phyloP scores from a whole-genome alignment of 106 monocot genomes.

The Platanthera guangdongensis region DNA sequence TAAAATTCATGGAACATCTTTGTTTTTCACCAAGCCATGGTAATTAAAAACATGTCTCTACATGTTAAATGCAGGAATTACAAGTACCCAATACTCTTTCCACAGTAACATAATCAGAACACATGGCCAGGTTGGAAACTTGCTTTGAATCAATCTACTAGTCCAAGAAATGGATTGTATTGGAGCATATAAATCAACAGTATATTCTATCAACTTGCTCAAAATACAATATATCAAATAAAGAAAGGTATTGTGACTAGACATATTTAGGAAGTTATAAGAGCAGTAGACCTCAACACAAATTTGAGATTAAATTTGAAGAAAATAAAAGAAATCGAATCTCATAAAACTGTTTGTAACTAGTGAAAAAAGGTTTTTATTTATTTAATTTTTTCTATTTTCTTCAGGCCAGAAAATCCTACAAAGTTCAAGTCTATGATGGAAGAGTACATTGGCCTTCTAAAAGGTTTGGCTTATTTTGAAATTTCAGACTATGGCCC shows the following conservation, averaged over 20 bases:
- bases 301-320: not conserved
- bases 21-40: not conserved
- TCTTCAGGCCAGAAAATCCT: conserved; percentile 69
- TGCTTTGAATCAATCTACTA: not conserved
- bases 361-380: not conserved
- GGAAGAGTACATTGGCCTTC: conserved; percentile 58
- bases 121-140: not conserved
- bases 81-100: not conserved
- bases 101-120: not conserved
- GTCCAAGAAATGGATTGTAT: not conserved
- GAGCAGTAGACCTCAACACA: not conserved
- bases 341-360: not conserved
- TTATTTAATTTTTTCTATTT: not conserved
- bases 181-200: not conserved
- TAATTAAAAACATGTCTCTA: not conserved
- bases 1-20: not conserved
- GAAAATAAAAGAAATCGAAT: not conserved
- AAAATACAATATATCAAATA: not conserved
- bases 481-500: not conserved
- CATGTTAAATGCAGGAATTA: not conserved
- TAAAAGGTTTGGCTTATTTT: conserved; percentile 41
- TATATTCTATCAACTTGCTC: not conserved
- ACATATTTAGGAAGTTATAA: not conserved
- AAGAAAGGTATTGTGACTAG: not conserved
- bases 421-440: conserved; percentile 49